Evolutionary conservation across 1,139 yeast species (phyloP).

Genomic region (Yamadazyma taylorii): DNA sequence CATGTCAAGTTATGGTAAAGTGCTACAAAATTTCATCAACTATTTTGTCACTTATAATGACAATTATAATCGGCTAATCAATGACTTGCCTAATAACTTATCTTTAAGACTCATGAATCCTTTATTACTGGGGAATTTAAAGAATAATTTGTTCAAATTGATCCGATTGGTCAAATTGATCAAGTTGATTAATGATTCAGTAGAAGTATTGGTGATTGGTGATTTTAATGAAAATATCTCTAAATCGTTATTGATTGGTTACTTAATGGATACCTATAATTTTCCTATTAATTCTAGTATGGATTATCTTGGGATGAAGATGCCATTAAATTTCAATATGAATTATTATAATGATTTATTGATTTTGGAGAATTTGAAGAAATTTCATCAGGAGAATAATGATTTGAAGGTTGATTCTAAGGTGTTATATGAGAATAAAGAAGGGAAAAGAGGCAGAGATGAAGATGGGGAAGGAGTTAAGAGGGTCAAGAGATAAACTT

Average conservation of each 20-base stretch:
- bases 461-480: slow-evolving; percentile 17
- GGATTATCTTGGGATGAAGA: slow-evolving; percentile 14
- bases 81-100: slow-evolving; percentile 30
- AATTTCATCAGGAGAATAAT: slow-evolving; percentile 37
- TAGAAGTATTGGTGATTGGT: slow-evolving; percentile 39
- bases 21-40: slow-evolving; percentile 40
- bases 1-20: slow-evolving; percentile 29
- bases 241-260: slow-evolving; percentile 38
- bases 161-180: slow-evolving; percentile 39
- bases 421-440: slow-evolving; percentile 33
- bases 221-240: slow-evolving; percentile 35
- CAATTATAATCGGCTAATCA: slow-evolving; percentile 26
- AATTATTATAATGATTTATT: slow-evolving; percentile 45
- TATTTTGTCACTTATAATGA: slow-evolving; percentile 40
- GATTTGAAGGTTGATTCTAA: slow-evolving; percentile 30
- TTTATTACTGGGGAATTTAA: slow-evolving; percentile 39
- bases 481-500: slow-evolving; percentile 4
- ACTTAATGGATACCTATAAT: slow-evolving; percentile 44
- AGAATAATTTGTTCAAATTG: slow-evolving; percentile 38
- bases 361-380: slow-evolving; percentile 40
- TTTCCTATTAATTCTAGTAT: slow-evolving; percentile 35
- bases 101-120: slow-evolving; percentile 34
- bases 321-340: slow-evolving; percentile 23
- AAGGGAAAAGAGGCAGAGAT: slow-evolving; percentile 32
- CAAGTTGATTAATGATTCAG: slow-evolving; percentile 32